Evolutionary conservation across 164 flowering plant genomes (phyloP).

Genomic region (Umbellularia californica): DNA sequence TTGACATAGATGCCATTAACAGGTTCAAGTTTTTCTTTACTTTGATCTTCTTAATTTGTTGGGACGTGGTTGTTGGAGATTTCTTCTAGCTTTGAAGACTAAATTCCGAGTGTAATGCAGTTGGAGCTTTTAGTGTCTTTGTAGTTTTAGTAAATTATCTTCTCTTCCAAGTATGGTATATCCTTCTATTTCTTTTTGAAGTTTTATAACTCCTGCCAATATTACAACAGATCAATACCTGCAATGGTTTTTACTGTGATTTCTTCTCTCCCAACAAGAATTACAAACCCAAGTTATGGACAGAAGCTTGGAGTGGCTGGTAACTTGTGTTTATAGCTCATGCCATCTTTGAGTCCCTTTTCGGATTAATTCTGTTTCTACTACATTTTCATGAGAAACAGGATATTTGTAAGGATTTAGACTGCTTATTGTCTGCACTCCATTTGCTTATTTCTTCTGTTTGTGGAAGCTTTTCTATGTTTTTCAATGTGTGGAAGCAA

Average conservation of each 20-base stretch:
- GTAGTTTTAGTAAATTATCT: too few relatives aligned
- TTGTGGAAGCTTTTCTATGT: too few relatives aligned
- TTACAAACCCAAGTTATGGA: slow-evolving; percentile 98
- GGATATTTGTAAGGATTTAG: neutral
- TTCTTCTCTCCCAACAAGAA: slow-evolving; percentile 91
- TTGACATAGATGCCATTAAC: neutral
- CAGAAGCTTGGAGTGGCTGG: slow-evolving; percentile 99
- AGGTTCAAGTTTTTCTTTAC: neutral
- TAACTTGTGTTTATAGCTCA: slow-evolving; percentile 20
- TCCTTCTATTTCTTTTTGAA: neutral
- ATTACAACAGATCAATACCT: slow-evolving; percentile 68
- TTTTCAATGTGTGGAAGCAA: too few relatives aligned
- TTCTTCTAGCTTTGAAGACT: neutral
- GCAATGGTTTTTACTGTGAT: slow-evolving; percentile 98
- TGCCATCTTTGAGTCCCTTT: neutral
- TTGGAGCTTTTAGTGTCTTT: too few relatives aligned
- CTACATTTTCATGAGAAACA: neutral
- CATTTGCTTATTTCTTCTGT: neutral
- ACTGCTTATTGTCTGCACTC: neutral
- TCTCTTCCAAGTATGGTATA: too few relatives aligned
- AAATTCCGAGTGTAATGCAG: too few relatives aligned
- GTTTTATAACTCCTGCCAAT: neutral
- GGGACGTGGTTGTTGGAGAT: neutral
- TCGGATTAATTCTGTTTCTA: neutral
- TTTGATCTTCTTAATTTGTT: neutral